Evolutionary conservation across 2,329 filamentous ascomycete species (phyloP).

Genomic region (Ophiognomonia clavigignenti-juglandacearum): DNA sequence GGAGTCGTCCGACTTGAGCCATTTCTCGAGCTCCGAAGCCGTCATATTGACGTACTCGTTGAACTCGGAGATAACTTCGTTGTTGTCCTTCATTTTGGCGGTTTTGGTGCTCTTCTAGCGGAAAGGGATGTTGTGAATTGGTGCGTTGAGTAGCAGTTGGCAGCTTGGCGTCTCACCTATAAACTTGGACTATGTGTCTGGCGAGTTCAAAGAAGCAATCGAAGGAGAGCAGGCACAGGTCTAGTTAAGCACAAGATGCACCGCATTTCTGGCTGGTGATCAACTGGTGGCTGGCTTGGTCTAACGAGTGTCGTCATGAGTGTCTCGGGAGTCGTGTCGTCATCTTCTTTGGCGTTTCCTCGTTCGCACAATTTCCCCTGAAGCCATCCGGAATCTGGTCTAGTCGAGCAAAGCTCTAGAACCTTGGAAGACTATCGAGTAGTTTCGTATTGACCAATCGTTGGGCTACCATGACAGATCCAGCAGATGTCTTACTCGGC

Average conservation of each 20-base stretch:
- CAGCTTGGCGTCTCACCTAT: neutral
- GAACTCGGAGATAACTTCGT: conserved; percentile 48
- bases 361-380: neutral
- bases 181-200: neutral
- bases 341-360: neutral
- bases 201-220: too few species aligned
- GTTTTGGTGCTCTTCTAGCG: neutral
- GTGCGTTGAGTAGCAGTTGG: neutral
- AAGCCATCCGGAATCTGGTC: neutral
- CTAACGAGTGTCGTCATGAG: conserved; percentile 12
- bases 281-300: neutral
- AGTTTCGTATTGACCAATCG: neutral
- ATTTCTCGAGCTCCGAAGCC: conserved; percentile 53
- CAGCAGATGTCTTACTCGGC: neutral
- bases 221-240: too few species aligned
- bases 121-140: neutral
- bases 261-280: neutral
- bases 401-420: neutral
- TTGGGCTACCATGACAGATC: neutral
- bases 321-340: conserved; percentile 13
- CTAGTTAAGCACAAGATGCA: too few species aligned
- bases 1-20: conserved; percentile 57
- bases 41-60: conserved; percentile 65
- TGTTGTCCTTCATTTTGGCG: conserved; percentile 20
- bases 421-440: neutral